A percentile compares a stretch with the other conserved stretches of the same genome.
Conservation (phyloP, 2,329 filamentous ascomycete genomes). For the Claviceps sp. region DNA sequence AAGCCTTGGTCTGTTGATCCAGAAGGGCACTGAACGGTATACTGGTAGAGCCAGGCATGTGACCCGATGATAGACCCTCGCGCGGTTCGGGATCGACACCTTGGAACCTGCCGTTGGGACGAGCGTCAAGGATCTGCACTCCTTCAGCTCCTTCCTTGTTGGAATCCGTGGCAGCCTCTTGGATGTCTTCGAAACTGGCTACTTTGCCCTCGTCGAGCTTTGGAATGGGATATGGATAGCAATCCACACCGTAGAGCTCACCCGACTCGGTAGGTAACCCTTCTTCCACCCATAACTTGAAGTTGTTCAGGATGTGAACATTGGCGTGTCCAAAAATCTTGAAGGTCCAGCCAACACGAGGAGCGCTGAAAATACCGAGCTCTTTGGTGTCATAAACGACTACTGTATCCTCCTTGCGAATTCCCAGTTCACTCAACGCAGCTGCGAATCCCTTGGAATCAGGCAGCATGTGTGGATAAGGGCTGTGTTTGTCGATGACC, state of each 20-base stretch:
- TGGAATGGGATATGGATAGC: slow-evolving; percentile 50
- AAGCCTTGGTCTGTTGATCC: slow-evolving; percentile 69
- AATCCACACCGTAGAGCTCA: slow-evolving; percentile 52
- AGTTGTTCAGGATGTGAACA: slow-evolving; percentile 92
- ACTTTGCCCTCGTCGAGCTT: slow-evolving; percentile 51
- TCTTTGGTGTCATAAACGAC: slow-evolving; percentile 92
- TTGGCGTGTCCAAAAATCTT: slow-evolving; percentile 76
- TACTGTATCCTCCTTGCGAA: slow-evolving; percentile 73
- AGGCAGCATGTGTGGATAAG: slow-evolving; percentile 95
- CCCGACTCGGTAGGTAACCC: slow-evolving; percentile 75
- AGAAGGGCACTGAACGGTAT: slow-evolving; percentile 70
- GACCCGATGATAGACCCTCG: slow-evolving; percentile 72
- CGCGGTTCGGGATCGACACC: slow-evolving; percentile 79
- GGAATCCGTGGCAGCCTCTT: slow-evolving; percentile 58
- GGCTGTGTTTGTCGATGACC: slow-evolving; percentile 73
- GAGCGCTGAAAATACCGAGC: slow-evolving; percentile 86
- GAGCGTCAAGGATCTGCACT: slow-evolving; percentile 80
- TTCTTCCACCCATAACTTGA: slow-evolving; percentile 81
- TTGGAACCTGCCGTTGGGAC: slow-evolving; percentile 65
- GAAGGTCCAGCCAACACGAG: slow-evolving; percentile 87
- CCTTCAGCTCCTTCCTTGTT: slow-evolving; percentile 75
- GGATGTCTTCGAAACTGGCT: slow-evolving; percentile 70
- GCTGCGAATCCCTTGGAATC: slow-evolving; percentile 66
- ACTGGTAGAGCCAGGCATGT: slow-evolving; percentile 79
- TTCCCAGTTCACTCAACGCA: slow-evolving; percentile 80